These are phyloP conservation scores for Calonectria henricotiae DNA, from an alignment of 2,329 filamentous ascomycete species.

Conservation along the genomic window DNA sequence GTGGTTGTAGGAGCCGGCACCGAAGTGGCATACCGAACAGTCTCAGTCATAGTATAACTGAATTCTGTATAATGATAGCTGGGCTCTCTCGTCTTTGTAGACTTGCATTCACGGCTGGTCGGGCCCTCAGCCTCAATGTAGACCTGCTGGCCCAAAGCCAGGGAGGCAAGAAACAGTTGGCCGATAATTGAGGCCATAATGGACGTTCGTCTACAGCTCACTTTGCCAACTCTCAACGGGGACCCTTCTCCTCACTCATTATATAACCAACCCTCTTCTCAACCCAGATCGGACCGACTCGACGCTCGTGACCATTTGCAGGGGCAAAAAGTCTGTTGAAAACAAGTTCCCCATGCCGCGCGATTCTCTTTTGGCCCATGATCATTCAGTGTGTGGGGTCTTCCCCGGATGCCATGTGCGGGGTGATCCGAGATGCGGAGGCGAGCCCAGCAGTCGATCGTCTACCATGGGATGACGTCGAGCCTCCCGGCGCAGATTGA, in stretches of 20 bases:
- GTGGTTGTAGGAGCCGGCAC: constrained; percentile 54
- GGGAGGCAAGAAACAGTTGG: constrained; percentile 44
- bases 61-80: constrained; percentile 53
- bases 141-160: constrained; percentile 51
- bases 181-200: constrained; percentile 43
- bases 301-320: constrained; percentile 21
- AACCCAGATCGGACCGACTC: constrained; percentile 4
- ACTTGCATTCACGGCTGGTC: constrained; percentile 52
- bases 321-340: constrained; percentile 10
- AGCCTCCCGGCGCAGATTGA: constrained; percentile 1
- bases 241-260: neutral
- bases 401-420: constrained; percentile 31
- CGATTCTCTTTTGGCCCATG: constrained; percentile 20
- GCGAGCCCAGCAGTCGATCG: neutral
- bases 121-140: constrained; percentile 51
- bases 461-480: neutral
- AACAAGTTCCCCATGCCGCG: constrained; percentile 15
- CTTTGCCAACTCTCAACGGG: neutral
- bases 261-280: neutral
- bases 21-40: constrained; percentile 55
- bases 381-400: constrained; percentile 15
- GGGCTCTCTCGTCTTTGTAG: constrained; percentile 44
- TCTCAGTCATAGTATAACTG: constrained; percentile 55
- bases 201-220: neutral
- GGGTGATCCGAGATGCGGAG: constrained; percentile 32